Percentiles rank a stretch among this genome's conserved stretches.
These are phyloP conservation scores for Pichia sp. DNA, from an alignment of 1,139 yeast species.

Conservation along the genomic window DNA sequence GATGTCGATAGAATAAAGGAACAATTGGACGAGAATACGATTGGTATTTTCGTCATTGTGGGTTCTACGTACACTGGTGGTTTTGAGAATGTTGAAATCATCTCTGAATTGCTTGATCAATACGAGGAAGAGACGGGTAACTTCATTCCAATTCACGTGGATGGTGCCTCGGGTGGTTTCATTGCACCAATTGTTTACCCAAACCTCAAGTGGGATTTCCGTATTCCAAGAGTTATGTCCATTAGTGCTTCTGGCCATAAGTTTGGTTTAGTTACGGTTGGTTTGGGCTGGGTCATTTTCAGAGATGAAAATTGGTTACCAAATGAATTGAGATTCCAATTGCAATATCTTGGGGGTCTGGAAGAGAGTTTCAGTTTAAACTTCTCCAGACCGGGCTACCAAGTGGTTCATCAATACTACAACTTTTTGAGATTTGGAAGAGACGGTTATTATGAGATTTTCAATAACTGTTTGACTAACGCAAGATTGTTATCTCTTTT, in stretches of 20 bases:
- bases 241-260: slow-evolving; percentile 95
- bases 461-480: slow-evolving; percentile 55
- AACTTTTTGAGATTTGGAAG: slow-evolving; percentile 65
- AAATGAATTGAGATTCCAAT: slow-evolving; percentile 61
- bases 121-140: slow-evolving; percentile 61
- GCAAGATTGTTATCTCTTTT: slow-evolving; percentile 63
- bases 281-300: slow-evolving; percentile 92
- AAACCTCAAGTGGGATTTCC: slow-evolving; percentile 75
- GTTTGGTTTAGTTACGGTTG: slow-evolving; percentile 85
- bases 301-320: slow-evolving; percentile 60
- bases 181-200: slow-evolving; percentile 82
- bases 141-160: slow-evolving; percentile 79
- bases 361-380: slow-evolving; percentile 84
- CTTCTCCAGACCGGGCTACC: slow-evolving; percentile 91
- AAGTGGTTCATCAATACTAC: slow-evolving; percentile 81
- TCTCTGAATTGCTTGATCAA: slow-evolving; percentile 56
- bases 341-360: slow-evolving; percentile 81
- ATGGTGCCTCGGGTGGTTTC: slow-evolving; percentile 90
- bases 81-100: slow-evolving; percentile 67
- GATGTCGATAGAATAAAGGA: slow-evolving; percentile 54
- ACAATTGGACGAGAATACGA: slow-evolving; percentile 80
- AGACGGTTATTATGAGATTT: slow-evolving; percentile 61
- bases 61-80: slow-evolving; percentile 95
- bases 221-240: slow-evolving; percentile 66
- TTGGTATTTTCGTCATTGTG: slow-evolving; percentile 81